Evolutionary conservation across 2,329 filamentous ascomycete genomes (phyloP).

Genomic region (Trichoderma harzianum): DNA sequence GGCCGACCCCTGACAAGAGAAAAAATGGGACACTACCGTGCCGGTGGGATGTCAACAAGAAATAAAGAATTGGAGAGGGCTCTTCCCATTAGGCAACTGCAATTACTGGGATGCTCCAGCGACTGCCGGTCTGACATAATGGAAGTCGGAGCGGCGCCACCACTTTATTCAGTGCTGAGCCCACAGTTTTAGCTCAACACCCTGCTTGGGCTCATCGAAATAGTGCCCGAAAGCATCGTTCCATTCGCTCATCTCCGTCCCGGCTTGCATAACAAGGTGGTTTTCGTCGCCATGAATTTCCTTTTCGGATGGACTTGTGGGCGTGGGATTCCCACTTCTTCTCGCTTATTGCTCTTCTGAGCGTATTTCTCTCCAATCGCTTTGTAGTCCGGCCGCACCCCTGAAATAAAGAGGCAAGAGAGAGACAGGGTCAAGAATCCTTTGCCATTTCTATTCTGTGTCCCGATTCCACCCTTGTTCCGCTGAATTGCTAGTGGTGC

Average conservation of each 20-base stretch:
- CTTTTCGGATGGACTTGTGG: background rate
- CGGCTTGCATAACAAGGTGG: background rate
- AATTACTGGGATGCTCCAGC: background rate
- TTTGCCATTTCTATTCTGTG: background rate
- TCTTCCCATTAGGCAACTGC: background rate
- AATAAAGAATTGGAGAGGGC: background rate
- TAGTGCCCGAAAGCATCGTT: background rate
- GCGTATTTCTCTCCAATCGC: background rate
- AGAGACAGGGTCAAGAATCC: background rate
- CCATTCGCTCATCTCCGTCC: background rate
- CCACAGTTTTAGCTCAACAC: background rate
- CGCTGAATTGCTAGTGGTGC: background rate
- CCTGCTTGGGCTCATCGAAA: background rate
- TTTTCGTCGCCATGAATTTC: background rate
- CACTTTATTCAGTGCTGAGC: background rate
- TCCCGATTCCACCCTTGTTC: background rate
- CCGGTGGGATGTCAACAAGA: background rate
- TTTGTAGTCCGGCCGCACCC: background rate
- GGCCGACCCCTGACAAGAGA: background rate
- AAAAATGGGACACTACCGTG: background rate
- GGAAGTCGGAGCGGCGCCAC: background rate
- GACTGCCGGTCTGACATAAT: background rate
- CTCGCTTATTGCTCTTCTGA: background rate
- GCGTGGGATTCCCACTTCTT: background rate
- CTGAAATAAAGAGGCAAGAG: background rate